Evolutionary conservation across 2,329 filamentous ascomycete species (phyloP).

Genomic region (Zelopaecilomyces penicillatus): DNA sequence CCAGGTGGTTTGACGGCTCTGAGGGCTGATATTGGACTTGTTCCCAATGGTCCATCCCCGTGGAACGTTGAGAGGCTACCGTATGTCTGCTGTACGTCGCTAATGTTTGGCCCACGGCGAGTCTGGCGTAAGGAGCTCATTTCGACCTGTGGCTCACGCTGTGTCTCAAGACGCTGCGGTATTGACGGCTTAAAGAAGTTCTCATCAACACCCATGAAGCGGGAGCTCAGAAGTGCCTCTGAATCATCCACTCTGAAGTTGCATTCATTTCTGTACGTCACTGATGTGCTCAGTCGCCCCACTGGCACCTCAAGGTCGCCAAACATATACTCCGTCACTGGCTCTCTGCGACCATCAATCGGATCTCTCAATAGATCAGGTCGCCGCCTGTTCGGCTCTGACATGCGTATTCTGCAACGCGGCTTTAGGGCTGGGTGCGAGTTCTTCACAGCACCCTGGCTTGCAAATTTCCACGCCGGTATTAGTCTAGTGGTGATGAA

Average conservation of each 20-base stretch:
- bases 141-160: conserved; percentile 36
- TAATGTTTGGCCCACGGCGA: conserved; percentile 36
- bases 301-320: conserved; percentile 79
- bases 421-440: conserved; percentile 61
- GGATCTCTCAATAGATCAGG: conserved; percentile 54
- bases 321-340: conserved; percentile 68
- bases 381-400: conserved; percentile 43
- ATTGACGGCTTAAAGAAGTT: conserved; percentile 77
- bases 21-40: conserved; percentile 79
- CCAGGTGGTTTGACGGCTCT: conserved; percentile 56
- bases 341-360: conserved; percentile 29
- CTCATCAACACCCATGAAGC: conserved; percentile 87
- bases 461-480: conserved; percentile 76
- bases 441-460: conserved; percentile 64
- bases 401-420: conserved; percentile 69
- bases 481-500: conserved; percentile 75
- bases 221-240: conserved; percentile 81
- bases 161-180: conserved; percentile 41
- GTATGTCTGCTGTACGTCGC: conserved; percentile 70
- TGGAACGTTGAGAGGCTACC: conserved; percentile 87
- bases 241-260: conserved; percentile 88
- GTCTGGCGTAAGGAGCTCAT: conserved; percentile 68
- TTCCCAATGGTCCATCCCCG: conserved; percentile 65
- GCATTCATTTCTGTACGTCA: conserved; percentile 80
- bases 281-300: conserved; percentile 71